Evolutionary conservation across 2,329 filamentous ascomycete species (phyloP).

Genomic region (Lasiodiplodia citricola): DNA sequence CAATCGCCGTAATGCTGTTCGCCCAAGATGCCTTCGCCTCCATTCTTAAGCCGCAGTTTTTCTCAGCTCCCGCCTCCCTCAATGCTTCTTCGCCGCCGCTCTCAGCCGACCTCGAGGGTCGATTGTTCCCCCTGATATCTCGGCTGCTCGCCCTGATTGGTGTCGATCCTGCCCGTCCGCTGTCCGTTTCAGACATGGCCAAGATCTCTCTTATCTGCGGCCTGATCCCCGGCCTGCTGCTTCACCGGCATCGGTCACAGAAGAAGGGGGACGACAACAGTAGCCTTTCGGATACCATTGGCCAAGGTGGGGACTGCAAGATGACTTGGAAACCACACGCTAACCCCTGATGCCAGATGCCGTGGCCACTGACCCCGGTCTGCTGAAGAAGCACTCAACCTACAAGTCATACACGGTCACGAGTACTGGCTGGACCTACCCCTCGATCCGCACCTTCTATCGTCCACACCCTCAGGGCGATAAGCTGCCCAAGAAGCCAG

Average conservation of each 20-base stretch:
- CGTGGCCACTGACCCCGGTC: constrained; percentile 71
- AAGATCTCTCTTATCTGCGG: constrained; percentile 44
- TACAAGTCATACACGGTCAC: constrained; percentile 75
- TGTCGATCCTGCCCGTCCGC: constrained; percentile 30
- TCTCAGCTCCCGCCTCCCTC: neutral
- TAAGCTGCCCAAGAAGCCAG: constrained; percentile 75
- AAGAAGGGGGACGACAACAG: constrained; percentile 27
- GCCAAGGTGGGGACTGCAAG: constrained; percentile 17
- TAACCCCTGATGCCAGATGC: constrained; percentile 44
- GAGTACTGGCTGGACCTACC: constrained; percentile 68
- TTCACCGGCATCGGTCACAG: constrained; percentile 35
- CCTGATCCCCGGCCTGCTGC: constrained; percentile 42
- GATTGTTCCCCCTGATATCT: constrained; percentile 24
- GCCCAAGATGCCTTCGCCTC: constrained; percentile 6
- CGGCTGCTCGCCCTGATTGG: constrained; percentile 36
- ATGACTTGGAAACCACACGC: constrained; percentile 11
- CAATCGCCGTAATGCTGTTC: constrained; percentile 15
- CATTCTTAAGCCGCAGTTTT: constrained; percentile 11
- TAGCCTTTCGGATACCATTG: constrained; percentile 19
- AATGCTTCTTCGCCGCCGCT: constrained; percentile 14
- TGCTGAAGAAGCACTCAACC: constrained; percentile 77
- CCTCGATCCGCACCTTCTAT: constrained; percentile 81
- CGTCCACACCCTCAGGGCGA: constrained; percentile 80
- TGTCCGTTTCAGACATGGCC: constrained; percentile 44
- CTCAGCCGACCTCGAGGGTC: neutral